Conservation (phyloP, 2,329 filamentous ascomycete species). For the Aureobasidium melanogenum region DNA sequence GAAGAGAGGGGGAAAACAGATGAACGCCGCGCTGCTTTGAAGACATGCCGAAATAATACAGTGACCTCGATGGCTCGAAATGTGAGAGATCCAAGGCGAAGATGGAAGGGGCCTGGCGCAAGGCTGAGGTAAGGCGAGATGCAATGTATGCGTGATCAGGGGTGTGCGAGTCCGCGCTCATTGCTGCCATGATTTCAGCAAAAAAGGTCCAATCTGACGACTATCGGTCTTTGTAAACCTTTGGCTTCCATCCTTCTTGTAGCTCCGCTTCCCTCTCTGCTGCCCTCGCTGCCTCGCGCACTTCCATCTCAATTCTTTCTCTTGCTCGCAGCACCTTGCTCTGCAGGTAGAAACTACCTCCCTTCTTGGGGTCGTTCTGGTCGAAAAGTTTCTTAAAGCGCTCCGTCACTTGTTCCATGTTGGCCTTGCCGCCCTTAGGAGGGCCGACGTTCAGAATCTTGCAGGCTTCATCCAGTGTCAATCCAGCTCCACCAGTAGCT, state of each 20-base stretch:
- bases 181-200: slow-evolving; percentile 13
- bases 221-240: slow-evolving; percentile 80
- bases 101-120: neutral
- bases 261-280: slow-evolving; percentile 67
- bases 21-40: slow-evolving; percentile 6
- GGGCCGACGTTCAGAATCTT: slow-evolving; percentile 94
- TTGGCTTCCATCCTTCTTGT: slow-evolving; percentile 85
- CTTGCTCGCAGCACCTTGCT: slow-evolving; percentile 90
- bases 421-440: slow-evolving; percentile 65
- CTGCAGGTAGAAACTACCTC: slow-evolving; percentile 95
- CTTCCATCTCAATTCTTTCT: slow-evolving; percentile 84
- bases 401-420: slow-evolving; percentile 70
- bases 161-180: neutral
- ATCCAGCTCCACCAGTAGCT: slow-evolving; percentile 56
- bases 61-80: neutral
- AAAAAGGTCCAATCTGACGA: slow-evolving; percentile 2
- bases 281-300: slow-evolving; percentile 62
- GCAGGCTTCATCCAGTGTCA: slow-evolving; percentile 94
- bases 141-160: neutral
- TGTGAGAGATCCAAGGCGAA: neutral
- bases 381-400: slow-evolving; percentile 95
- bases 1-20: neutral
- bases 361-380: slow-evolving; percentile 86
- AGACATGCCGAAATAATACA: slow-evolving; percentile 10
- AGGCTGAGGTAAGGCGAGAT: neutral